Base-by-base conservation (phyloP, 345 rosid genomes). In the Erucastrum elatum region DNA sequence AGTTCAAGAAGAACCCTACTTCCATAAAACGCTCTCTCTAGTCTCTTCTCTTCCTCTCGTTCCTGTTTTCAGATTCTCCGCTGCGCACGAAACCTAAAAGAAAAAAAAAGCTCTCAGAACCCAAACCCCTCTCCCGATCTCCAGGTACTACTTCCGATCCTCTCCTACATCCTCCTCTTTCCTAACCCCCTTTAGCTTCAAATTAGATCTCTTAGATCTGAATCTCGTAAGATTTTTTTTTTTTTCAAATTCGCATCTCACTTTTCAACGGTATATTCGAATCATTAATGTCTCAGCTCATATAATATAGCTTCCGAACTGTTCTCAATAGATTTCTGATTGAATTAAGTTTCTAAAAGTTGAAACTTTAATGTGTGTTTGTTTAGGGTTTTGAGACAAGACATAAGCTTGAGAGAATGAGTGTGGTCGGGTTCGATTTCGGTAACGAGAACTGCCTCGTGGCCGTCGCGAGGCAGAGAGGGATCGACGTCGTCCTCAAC, bases 391-490 rank as follows among this genome's bases (percentile, higher is more conserved):
- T 56, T 65, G 5, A 10, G 21, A 64, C 46, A 35, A 70, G n/a
- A 37, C 69, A 21, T 1, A 60, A 60, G 46, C 25, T 46, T 13
- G 44, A 34, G n/a, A 89, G 70, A 68, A 96, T 96, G 99, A 96
- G 99, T 12, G 99, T 96, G 59, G 97, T 93, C 8, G 99, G 99
- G 27, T 93, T 96, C 78, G 99, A 93, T 82, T 87, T 93, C 56
- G 99, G 99, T 35, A 96, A 96, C 63, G 99, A 96, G 89, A 96
- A 87, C 73, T 85, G 98, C 78, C 81, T 93, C 77, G 99, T 96
- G 56, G 99, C 99, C 33, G 99, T 95, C 70, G 98, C 99, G 0
- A 87, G 98, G 87, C 99, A 95, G 75, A 89, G 99, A 80, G 98
- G 99, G 61, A 95, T 95, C 55, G 99, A 95, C 70, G 99, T 95